Percentiles rank a stretch among this genome's conserved stretches.
Evolutionary conservation across 1,139 yeast species (phyloP).

Genomic region (Spencermartinsiella ligniputridi): DNA sequence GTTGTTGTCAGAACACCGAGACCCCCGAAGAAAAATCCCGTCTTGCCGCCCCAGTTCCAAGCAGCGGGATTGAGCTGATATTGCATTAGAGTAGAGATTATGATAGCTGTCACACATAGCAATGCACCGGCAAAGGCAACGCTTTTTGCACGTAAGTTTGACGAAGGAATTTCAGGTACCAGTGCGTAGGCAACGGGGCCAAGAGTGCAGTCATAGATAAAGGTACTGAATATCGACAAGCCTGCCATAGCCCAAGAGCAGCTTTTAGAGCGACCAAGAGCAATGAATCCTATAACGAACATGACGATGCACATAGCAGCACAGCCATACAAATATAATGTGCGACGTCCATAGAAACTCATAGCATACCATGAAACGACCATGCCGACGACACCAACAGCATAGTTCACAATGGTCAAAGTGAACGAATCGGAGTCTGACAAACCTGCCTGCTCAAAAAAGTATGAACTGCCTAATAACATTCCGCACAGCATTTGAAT

Average conservation of each 20-base stretch:
- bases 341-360: conserved; percentile 44
- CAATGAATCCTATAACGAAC: conserved; percentile 25
- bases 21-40: conserved; percentile 56
- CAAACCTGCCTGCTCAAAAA: conserved; percentile 20
- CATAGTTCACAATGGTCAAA: conserved; percentile 23
- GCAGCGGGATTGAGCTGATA: conserved; percentile 56
- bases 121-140: conserved; percentile 49
- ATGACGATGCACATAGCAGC: conserved; percentile 36
- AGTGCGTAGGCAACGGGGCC: conserved; percentile 56
- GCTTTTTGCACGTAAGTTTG: conserved; percentile 50
- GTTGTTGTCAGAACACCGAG: conserved; percentile 32
- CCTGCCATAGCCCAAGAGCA: conserved; percentile 12
- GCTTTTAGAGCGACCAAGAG: conserved; percentile 8
- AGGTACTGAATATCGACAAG: conserved; percentile 22
- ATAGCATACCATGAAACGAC: conserved; percentile 48
- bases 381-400: conserved; percentile 47
- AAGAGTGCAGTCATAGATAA: conserved; percentile 45
- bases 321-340: conserved; percentile 44
- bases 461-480: conserved; percentile 37
- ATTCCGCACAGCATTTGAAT: conserved; percentile 47
- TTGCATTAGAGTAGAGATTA: conserved; percentile 44
- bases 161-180: conserved; percentile 52
- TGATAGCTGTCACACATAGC: conserved; percentile 39
- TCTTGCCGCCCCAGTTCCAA: conserved; percentile 54
- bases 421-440: conserved; percentile 18